Evolutionary conservation across 208 protist genomes (phyloP).

Genomic region (Leishmania aethiopica): DNA sequence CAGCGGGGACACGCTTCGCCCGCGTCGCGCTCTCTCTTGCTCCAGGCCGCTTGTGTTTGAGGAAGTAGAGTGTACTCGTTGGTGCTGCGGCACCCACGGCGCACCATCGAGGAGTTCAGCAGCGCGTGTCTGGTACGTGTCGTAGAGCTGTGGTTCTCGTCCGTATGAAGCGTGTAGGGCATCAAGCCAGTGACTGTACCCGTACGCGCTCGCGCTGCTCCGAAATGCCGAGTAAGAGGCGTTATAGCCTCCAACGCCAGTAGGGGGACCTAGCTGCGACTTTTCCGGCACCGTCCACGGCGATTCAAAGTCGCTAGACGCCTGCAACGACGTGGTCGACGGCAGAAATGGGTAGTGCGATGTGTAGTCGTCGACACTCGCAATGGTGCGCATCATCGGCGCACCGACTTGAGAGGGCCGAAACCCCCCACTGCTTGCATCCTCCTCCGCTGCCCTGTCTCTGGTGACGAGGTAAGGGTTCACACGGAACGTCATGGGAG

Average conservation of each 20-base stretch:
- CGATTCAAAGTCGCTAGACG: slow-evolving; percentile 2
- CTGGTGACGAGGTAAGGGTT: slow-evolving; percentile 27
- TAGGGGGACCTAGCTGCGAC: neutral
- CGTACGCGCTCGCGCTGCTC: slow-evolving; percentile 10
- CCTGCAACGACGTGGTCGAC: neutral
- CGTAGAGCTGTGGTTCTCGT: slow-evolving; percentile 15
- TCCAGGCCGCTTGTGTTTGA: neutral
- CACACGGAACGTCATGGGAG: slow-evolving; percentile 41
- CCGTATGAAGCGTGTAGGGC: slow-evolving; percentile 25
- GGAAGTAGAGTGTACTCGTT: neutral
- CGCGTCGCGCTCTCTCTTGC: neutral
- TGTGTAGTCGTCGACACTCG: slow-evolving; percentile 12
- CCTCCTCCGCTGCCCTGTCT: neutral
- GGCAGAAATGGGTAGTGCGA: slow-evolving; percentile 6
- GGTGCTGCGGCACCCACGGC: slow-evolving; percentile 22
- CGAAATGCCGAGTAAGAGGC: neutral
- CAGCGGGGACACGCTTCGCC: neutral
- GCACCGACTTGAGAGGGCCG: neutral
- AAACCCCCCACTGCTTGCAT: slow-evolving; percentile 2
- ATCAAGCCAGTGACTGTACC: slow-evolving; percentile 25
- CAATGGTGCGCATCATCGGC: slow-evolving; percentile 2
- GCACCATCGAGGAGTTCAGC: slow-evolving; percentile 15
- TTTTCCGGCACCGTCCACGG: slow-evolving; percentile 2
- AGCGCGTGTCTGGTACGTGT: slow-evolving; percentile 16
- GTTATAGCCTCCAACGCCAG: neutral